Base-by-base conservation (phyloP, 306 rosid genomes). In the Acacia melanoxylon region DNA sequence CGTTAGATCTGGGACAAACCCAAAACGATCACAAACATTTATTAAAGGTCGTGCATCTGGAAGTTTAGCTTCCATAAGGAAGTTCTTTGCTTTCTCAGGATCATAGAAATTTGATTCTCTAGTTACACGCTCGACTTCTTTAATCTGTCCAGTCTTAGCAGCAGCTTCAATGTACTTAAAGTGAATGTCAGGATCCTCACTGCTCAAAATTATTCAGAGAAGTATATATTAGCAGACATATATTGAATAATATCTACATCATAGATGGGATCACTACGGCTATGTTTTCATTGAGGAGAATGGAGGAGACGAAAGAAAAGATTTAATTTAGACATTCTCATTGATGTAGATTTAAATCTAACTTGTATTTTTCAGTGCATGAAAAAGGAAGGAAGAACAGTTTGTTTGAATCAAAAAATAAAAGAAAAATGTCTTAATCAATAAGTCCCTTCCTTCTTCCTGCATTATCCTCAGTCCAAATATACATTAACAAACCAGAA, bases 111-210 rank as follows among this genome's bases (percentile, higher is more conserved):
- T 93, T 68, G 99, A 96, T 87, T 96, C 99, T 91, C 99, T 88
- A 15, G 99, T 96, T 81, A 96, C 98, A 54, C 99, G 98, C 85
- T 96, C 99, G 1, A 96, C 99, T 86, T 96, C 99, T 84, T 96
- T 96, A 83, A 96, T 96, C 82, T 96, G 99, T 42, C 99, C 99
- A 82, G 98, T 96, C 89, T 94, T 96, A 16, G 99, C 99, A 78
- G 99, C 99, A 20, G 99, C 90, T 83, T 96, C 99, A 59, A 96
- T 92, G 94, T 96, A 96, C 94, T 96, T 96, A 74, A 93, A 96
- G 92, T 96, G 99, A 81, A 96, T 96, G 78, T 96, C 99, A 80
- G 99, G 99, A 86, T 96, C 99, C 99, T 96, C 99, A 90, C 99
- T 96, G 94, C 74, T 70, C 70, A 91, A 86, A 63, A 67, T 67